Evolutionary conservation across 352 stramenopile species (phyloP).

Genomic region (Globisporangium spinosum): DNA sequence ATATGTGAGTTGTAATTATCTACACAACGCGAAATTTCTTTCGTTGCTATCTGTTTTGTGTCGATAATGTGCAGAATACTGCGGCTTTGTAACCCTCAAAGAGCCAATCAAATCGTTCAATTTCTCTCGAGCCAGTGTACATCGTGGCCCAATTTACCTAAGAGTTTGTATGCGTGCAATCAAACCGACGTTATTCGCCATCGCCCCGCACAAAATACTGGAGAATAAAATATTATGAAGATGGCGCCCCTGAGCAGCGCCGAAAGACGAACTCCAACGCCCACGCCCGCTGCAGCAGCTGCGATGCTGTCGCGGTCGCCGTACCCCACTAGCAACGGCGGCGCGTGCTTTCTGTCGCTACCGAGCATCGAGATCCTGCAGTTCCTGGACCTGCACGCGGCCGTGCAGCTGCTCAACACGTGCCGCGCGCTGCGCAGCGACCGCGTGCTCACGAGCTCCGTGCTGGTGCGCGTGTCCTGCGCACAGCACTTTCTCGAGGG

Average conservation of each 20-base stretch:
- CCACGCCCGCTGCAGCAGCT: not conserved
- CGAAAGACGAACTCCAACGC: not conserved
- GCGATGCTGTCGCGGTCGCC: not conserved
- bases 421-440: conserved; percentile 36
- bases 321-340: not conserved
- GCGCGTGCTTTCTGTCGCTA: conserved; percentile 32
- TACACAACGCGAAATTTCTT: too few species aligned
- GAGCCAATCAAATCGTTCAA: too few species aligned
- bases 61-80: too few species aligned
- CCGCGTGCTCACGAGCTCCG: conserved; percentile 37
- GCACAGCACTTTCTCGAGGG: conserved; percentile 51
- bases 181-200: too few species aligned
- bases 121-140: too few species aligned
- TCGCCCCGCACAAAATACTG: too few species aligned
- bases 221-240: not conserved
- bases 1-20: too few species aligned
- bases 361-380: conserved; percentile 37
- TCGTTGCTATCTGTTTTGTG: too few species aligned
- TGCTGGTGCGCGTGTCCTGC: conserved; percentile 43
- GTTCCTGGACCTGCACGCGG: conserved; percentile 44
- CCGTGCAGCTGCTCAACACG: conserved; percentile 46
- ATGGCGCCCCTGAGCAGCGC: not conserved
- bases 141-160: too few species aligned
- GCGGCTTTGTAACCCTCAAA: too few species aligned
- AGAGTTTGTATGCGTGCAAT: too few species aligned